These are phyloP conservation scores for Boletus vinaceobasis DNA, from an alignment of 768 basidiomycete species.

Conservation along the genomic window DNA sequence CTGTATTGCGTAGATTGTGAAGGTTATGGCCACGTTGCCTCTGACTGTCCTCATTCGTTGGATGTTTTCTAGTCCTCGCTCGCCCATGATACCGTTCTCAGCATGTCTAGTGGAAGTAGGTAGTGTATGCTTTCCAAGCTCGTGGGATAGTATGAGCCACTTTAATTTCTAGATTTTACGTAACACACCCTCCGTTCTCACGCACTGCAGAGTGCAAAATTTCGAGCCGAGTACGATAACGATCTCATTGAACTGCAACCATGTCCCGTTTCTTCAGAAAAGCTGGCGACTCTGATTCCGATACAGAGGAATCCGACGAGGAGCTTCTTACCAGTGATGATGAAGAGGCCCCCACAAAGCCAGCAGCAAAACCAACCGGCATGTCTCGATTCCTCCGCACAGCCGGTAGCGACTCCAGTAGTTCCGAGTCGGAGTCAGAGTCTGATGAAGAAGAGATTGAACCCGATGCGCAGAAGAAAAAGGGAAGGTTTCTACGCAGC, in stretches of 20 bases:
- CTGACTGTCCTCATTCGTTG: conserved; percentile 78
- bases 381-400: conserved; percentile 80
- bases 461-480: conserved; percentile 40
- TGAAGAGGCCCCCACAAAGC: conserved; percentile 51
- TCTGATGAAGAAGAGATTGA: conserved; percentile 58
- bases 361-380: conserved; percentile 26
- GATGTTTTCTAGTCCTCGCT: conserved; percentile 70
- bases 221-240: conserved; percentile 22
- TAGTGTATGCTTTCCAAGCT: conserved; percentile 18
- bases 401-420: conserved; percentile 54
- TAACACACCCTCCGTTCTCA: conserved; percentile 20
- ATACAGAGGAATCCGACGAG: conserved; percentile 71
- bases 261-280: conserved; percentile 92
- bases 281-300: conserved; percentile 78
- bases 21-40: conserved; percentile 68
- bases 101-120: conserved; percentile 15
- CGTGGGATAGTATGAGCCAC: conserved; percentile 10
- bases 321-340: conserved; percentile 70
- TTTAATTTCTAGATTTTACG: conserved; percentile 6
- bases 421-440: conserved; percentile 52
- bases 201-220: conserved; percentile 10
- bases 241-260: conserved; percentile 18
- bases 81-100: conserved; percentile 5
- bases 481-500: conserved; percentile 38
- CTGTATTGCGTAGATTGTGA: conserved; percentile 84